Base-by-base conservation (phyloP, 176 grass and related monocot genomes). In the Pontederia crassipes region DNA sequence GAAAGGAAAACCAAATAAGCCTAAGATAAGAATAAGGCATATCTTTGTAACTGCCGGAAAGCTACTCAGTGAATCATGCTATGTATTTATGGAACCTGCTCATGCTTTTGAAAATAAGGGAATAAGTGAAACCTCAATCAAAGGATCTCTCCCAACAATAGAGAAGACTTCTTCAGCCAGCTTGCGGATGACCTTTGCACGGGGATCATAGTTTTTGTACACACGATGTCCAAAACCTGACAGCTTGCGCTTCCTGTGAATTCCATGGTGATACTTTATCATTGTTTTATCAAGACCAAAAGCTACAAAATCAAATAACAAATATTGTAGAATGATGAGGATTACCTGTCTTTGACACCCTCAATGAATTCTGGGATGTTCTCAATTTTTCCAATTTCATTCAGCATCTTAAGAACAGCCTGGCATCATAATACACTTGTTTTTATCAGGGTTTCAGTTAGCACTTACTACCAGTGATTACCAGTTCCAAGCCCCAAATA, bases 391-490 rank as follows among this genome's bases (percentile, higher is more conserved):
- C 84, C 84, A 68, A 98, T 98, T 77, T 98, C 93, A 78, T 73
- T 91, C 52, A 98, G 67, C 93, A 98, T 98, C 77, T 88, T 98
- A 65, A 98, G 87, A 61, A 98, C 93, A 28, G 93, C 93, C 93
- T 98, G 72, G 11, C n/a, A 78, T 68, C 51, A 40, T 40, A 40
- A 40, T 1, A 40, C 54, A 49, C 8, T 63, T 67, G 46, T 40
- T 40, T 40, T 40, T 40, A 40, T 40, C 32, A 40, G 32, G 32
- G 32, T 40, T 40, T 7, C 32, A 3, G 6, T 40, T 40, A 7
- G 1, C 32, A 40, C 32, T 40, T 40, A 40, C 32, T 40, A 40
- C 32, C 32, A 40, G 2, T 40, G 32, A 2, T 40, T 40, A 7
- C 32, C 32, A 40, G 32, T 40, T 40, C 32, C 32, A 40, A 2